Evolutionary conservation across 495 filamentous ascomycete species (phyloP).

Genomic region (Neurospora cerealis): DNA sequence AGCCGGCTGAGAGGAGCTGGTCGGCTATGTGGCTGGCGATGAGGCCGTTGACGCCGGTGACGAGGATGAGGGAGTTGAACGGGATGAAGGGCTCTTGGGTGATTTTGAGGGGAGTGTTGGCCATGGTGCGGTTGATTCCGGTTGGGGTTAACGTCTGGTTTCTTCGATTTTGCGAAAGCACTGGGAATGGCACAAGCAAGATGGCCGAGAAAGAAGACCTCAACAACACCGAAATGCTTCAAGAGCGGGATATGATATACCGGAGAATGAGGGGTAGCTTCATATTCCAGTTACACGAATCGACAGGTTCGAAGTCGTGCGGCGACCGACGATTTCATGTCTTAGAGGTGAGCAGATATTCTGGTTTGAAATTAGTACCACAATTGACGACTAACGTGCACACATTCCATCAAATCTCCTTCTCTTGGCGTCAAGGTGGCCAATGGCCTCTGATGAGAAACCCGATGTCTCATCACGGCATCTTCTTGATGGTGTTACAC

Average conservation of each 20-base stretch:
- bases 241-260: neutral
- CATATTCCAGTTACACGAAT: neutral
- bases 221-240: neutral
- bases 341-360: neutral
- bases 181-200: neutral
- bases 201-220: neutral
- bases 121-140: neutral
- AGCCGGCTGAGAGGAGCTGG: constrained; percentile 39
- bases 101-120: neutral
- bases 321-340: neutral
- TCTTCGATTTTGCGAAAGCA: neutral
- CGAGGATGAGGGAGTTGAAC: constrained; percentile 24
- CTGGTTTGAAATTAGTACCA: neutral
- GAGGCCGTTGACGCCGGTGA: constrained; percentile 50
- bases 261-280: neutral
- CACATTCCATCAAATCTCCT: neutral
- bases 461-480: neutral
- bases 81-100: constrained; percentile 11
- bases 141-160: neutral
- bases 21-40: constrained; percentile 44
- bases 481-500: neutral
- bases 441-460: neutral
- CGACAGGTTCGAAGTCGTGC: neutral
- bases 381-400: neutral
- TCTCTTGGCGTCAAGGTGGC: neutral